These are phyloP conservation scores for Eucalyptus leucophloia DNA, from an alignment of 345 rosid species.

Conservation along the genomic window DNA sequence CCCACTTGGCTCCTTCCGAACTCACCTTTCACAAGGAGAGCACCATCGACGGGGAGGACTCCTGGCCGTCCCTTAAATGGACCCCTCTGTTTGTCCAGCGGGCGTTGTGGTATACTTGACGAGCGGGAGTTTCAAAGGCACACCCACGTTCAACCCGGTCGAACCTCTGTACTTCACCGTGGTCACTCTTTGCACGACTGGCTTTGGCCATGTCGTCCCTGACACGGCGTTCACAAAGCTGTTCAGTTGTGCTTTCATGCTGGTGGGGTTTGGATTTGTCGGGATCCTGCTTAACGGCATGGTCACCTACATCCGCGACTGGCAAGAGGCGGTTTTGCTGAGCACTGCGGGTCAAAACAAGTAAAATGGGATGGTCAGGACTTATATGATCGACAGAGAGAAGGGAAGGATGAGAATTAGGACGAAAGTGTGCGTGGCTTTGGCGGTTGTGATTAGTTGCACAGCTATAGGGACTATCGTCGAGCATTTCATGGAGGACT, in stretches of 20 bases:
- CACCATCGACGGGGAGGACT: constrained; percentile 3
- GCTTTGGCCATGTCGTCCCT: constrained; percentile 58
- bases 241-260: constrained; percentile 35
- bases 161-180: constrained; percentile 54
- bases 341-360: constrained; percentile 34
- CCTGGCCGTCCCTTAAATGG: background rate
- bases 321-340: constrained; percentile 42
- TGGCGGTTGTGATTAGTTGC: constrained; percentile 31
- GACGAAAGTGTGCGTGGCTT: constrained; percentile 39
- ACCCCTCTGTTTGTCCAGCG: constrained; percentile 33
- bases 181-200: constrained; percentile 60
- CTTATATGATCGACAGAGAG: constrained; percentile 37
- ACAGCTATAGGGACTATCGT: constrained; percentile 27
- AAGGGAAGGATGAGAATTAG: constrained; percentile 71
- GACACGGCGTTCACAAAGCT: constrained; percentile 41
- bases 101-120: constrained; percentile 17
- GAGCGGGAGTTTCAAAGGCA: constrained; percentile 27
- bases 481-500: constrained; percentile 30
- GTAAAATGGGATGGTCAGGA: constrained; percentile 24
- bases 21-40: constrained; percentile 23
- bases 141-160: constrained; percentile 20
- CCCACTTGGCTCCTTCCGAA: constrained; percentile 40
- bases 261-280: constrained; percentile 52
- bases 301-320: constrained; percentile 49
- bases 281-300: constrained; percentile 41